Evolutionary conservation across 2,329 filamentous ascomycete genomes (phyloP), one percentile per base, ranked within the genome.

Genomic region (Monosporascus sp.): DNA sequence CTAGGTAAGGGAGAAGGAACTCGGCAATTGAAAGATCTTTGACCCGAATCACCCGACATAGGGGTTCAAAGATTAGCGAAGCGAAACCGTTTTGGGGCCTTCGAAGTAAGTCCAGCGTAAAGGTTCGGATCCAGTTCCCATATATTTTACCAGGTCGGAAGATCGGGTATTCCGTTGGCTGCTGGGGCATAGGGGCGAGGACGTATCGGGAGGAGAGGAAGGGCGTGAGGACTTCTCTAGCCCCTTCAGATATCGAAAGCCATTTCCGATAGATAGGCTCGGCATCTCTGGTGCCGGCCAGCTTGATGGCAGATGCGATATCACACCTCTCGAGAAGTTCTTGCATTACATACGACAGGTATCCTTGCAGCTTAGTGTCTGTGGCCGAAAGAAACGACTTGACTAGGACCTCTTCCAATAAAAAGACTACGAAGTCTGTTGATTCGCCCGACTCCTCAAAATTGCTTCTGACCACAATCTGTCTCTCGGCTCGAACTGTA

Each of bases 321-420:
- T 88, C 86, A 64, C 88, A 90, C 60, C 87, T 84, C 45, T 86
- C 85, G 3, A 97, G 79, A 41, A 97, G 79, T 63, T 96, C 88
- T 70, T 99, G 94, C 85, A 99, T 97, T 2, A 88, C 89, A 70
- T 89, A 99, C 1, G 93, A 93, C 18, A 99, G 78, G 66, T 95
- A 96, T 0, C 91, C 92, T 69, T 97, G 94, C 6, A 91, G 80
- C 59, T 85, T 86, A 2, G 91, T 88, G 67, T 97, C 95, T 0
- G 88, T 94, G 1, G 90, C 88, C 1, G 93, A 96, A 44, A 96
- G 76, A 65, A 99, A 99, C 1, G 92, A 88, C 56, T 92, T 91
- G 26, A 97, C 91, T 11, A 99, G 76, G 7, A 96, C 87, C 65
- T 95, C 82, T 63, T 96, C 87, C 17, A 99, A 78, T 47, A 96